Evolutionary conservation across 2,329 filamentous ascomycete species (phyloP).

Genomic region (Chaetomiaceae sp.): DNA sequence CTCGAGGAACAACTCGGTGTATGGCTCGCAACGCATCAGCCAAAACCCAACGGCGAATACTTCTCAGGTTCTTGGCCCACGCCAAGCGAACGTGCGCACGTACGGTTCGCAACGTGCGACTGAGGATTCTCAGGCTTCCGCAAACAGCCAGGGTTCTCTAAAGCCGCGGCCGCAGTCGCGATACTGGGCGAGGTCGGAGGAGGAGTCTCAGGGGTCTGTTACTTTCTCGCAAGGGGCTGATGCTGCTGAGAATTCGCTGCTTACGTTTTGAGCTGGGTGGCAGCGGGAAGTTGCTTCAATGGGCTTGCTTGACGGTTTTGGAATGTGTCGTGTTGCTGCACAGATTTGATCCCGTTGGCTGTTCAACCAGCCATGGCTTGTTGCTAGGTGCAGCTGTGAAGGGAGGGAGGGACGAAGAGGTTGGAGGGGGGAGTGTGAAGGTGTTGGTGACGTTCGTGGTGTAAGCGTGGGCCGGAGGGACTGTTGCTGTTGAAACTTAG

Average conservation of each 20-base stretch:
- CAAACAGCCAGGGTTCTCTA: background rate
- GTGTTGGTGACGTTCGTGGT: too few relatives aligned
- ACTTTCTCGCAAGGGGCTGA: conserved; percentile 14
- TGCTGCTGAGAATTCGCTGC: background rate
- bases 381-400: too few relatives aligned
- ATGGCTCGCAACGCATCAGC: background rate
- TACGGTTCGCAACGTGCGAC: conserved; percentile 11
- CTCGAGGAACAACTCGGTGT: background rate
- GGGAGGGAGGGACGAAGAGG: background rate
- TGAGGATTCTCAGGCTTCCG: background rate
- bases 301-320: conserved; percentile 4
- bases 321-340: background rate
- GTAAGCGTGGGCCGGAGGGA: too few relatives aligned
- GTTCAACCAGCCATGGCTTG: conserved; percentile 1
- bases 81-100: conserved; percentile 7
- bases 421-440: background rate
- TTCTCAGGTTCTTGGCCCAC: background rate
- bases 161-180: conserved; percentile 9
- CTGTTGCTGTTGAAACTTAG: too few relatives aligned
- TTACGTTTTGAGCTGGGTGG: background rate
- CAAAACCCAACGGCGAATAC: background rate
- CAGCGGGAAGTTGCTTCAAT: background rate
- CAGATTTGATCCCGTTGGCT: background rate
- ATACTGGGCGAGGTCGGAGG: conserved; percentile 8
- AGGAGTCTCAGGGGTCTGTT: conserved; percentile 18